These are phyloP conservation scores for Gloeopeniophorella convolvens DNA, from an alignment of 768 basidiomycete species.

Conservation along the genomic window DNA sequence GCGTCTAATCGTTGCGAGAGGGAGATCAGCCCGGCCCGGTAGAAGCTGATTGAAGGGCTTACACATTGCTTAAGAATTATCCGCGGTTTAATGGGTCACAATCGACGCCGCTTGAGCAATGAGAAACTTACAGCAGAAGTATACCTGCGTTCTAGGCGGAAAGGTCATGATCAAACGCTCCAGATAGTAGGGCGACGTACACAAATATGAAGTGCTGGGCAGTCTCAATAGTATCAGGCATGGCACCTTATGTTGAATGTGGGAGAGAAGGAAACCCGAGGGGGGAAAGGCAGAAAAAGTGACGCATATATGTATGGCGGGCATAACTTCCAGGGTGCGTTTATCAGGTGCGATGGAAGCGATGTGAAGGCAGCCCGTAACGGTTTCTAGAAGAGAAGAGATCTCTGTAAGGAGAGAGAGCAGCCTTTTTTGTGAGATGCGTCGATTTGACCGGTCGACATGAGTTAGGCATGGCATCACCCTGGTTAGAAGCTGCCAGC, in stretches of 20 bases:
- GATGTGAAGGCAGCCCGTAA: no score
- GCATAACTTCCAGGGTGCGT: no score
- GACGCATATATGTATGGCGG: slow-evolving; percentile 14
- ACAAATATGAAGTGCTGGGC: slow-evolving; percentile 76
- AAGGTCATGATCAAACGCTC: background rate
- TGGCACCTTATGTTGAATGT: slow-evolving; percentile 17
- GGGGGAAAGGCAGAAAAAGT: background rate
- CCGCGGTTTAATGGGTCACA: no score
- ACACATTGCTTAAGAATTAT: slow-evolving; percentile 48
- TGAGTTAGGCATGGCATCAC: no score
- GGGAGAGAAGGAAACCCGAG: background rate
- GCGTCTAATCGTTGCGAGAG: slow-evolving; percentile 46
- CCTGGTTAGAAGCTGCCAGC: no score
- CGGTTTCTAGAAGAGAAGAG: no score
- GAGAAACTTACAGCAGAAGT: slow-evolving; percentile 73
- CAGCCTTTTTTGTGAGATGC: no score
- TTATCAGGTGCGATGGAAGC: background rate
- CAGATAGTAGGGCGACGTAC: slow-evolving; percentile 29
- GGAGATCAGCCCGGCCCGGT: background rate
- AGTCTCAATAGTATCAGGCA: slow-evolving; percentile 45
- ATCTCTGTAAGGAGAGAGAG: no score
- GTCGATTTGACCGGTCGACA: no score
- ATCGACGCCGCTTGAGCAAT: no score
- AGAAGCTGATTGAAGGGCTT: slow-evolving; percentile 22
- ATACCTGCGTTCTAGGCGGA: slow-evolving; percentile 52